Conservation (phyloP, 768 basidiomycete genomes). For the Kwoniella dejecticola region DNA sequence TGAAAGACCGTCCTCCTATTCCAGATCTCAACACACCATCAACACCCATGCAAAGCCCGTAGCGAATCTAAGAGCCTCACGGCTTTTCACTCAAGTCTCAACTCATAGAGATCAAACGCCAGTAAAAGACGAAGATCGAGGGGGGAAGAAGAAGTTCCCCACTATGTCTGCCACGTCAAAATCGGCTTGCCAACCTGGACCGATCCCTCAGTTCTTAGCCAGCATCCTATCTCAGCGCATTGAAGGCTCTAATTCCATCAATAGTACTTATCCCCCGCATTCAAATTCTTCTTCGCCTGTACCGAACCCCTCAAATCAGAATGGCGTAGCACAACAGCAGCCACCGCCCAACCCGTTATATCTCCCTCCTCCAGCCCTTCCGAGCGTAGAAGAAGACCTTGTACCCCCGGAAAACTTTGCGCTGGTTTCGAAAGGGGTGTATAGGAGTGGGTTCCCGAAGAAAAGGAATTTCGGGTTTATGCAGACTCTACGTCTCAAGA, state of each 20-base stretch:
- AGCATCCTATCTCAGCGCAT: constrained; percentile 7
- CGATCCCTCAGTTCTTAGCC: constrained; percentile 20
- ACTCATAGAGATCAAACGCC: too few relatives aligned
- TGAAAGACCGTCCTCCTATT: too few relatives aligned
- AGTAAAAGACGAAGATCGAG: too few relatives aligned
- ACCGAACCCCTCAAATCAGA: neutral
- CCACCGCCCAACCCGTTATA: constrained; percentile 34
- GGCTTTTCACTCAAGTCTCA: too few relatives aligned
- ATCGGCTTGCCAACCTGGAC: too few relatives aligned
- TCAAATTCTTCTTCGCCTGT: constrained; percentile 1
- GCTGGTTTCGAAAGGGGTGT: constrained; percentile 51
- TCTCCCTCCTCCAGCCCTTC: constrained; percentile 45
- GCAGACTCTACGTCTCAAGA: constrained; percentile 54
- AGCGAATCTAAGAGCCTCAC: too few relatives aligned
- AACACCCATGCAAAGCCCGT: too few relatives aligned
- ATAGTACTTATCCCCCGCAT: too few relatives aligned
- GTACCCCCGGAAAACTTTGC: constrained; percentile 57
- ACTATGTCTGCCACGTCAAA: too few relatives aligned
- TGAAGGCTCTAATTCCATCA: too few relatives aligned
- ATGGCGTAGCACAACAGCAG: neutral
- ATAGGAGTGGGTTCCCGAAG: constrained; percentile 55
- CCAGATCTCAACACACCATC: too few relatives aligned
- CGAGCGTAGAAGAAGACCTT: constrained; percentile 41
- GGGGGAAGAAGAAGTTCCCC: too few relatives aligned
- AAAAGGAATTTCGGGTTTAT: constrained; percentile 56